Conservation (phyloP, 768 basidiomycete species). For the Nidularia pulvinata region DNA sequence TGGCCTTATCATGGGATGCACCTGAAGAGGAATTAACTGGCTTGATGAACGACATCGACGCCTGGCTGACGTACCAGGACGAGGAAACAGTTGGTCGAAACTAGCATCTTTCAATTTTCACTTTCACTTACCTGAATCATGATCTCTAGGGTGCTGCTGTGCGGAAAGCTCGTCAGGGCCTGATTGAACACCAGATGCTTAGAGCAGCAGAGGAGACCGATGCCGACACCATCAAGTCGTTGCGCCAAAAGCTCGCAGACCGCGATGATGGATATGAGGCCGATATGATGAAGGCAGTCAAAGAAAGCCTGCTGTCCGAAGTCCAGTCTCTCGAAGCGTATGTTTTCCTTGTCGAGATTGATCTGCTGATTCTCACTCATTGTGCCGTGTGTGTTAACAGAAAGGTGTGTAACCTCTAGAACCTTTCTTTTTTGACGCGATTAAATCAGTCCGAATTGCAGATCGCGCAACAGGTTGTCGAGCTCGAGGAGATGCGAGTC, state of each 20-base stretch:
- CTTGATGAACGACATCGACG: not conserved
- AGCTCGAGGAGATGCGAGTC: too few relatives aligned
- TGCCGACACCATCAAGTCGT: not conserved
- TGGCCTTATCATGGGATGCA: not conserved
- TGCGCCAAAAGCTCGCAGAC: not conserved
- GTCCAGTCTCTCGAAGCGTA: too few relatives aligned
- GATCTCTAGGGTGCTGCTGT: not conserved
- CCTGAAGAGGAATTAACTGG: not conserved
- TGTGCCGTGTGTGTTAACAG: too few relatives aligned
- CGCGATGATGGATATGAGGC: not conserved
- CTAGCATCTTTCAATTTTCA: not conserved
- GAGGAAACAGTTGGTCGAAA: not conserved
- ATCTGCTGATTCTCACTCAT: too few relatives aligned
- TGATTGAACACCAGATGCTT: too few relatives aligned
- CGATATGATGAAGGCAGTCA: not conserved
- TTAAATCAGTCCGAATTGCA: too few relatives aligned
- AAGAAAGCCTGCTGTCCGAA: not conserved
- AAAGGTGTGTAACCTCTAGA: too few relatives aligned
- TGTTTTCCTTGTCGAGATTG: too few relatives aligned
- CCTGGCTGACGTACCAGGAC: not conserved
- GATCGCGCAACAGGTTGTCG: too few relatives aligned
- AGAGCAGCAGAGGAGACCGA: too few relatives aligned
- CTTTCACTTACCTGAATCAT: not conserved
- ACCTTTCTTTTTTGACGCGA: too few relatives aligned
- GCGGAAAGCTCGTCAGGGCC: not conserved